Conservation (phyloP, 371 early-diverging fungal genomes). For the Umbelopsis sp. region DNA sequence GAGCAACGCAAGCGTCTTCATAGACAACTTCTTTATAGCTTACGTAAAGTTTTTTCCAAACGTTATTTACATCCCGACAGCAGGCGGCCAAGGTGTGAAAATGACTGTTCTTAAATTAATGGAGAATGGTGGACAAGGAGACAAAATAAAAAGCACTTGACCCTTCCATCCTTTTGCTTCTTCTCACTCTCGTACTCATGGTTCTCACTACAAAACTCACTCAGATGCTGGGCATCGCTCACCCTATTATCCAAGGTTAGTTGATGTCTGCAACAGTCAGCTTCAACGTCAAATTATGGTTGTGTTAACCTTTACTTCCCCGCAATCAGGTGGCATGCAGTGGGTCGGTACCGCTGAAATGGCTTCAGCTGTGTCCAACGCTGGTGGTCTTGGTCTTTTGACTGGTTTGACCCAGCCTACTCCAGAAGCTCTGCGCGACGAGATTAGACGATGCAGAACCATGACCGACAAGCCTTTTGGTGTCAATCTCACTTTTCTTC, state of each 20-base stretch:
- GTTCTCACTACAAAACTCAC: slow-evolving; percentile 67
- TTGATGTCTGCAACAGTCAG: background rate
- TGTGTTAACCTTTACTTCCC: background rate
- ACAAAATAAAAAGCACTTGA: too few relatives aligned
- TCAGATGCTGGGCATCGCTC: slow-evolving; percentile 67
- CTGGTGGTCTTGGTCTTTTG: slow-evolving; percentile 96
- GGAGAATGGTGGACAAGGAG: too few relatives aligned
- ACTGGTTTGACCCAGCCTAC: slow-evolving; percentile 88
- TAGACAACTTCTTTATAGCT: too few relatives aligned
- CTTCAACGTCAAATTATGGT: background rate
- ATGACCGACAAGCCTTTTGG: slow-evolving; percentile 83
- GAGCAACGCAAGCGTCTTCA: too few relatives aligned
- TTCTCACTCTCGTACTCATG: slow-evolving; percentile 32
- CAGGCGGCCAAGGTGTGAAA: too few relatives aligned
- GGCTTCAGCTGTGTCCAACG: slow-evolving; percentile 93
- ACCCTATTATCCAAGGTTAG: slow-evolving; percentile 65
- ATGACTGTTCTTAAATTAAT: too few relatives aligned
- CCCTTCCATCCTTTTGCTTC: slow-evolving; percentile 16
- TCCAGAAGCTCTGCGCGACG: slow-evolving; percentile 76
- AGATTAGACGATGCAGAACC: slow-evolving; percentile 73
- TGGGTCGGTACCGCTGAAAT: slow-evolving; percentile 80
- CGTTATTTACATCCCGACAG: too few relatives aligned
- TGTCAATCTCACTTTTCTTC: slow-evolving; percentile 73
- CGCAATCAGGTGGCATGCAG: slow-evolving; percentile 27
- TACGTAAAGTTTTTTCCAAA: too few relatives aligned